Evolutionary conservation across 495 filamentous ascomycete genomes (phyloP).

Genomic region (Lentithecium fluviatile): DNA sequence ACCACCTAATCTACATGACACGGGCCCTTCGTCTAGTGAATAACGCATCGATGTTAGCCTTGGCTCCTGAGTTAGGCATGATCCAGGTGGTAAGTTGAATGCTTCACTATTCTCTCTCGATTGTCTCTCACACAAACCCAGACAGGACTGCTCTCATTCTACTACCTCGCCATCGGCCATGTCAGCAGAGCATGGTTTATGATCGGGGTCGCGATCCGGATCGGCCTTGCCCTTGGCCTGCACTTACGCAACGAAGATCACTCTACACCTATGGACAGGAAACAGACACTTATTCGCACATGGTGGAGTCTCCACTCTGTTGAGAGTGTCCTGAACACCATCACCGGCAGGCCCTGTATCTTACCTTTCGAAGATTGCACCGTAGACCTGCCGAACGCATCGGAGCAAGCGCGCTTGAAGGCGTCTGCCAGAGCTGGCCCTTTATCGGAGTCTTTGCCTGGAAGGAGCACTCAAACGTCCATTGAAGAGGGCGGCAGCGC

Average conservation of each 20-base stretch:
- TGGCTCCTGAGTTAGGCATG: neutral
- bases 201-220: constrained; percentile 11
- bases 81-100: constrained; percentile 3
- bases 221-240: constrained; percentile 9
- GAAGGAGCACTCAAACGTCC: neutral
- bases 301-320: constrained; percentile 22
- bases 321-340: constrained; percentile 3
- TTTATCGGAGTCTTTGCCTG: neutral
- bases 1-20: constrained; percentile 12
- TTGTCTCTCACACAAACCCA: neutral
- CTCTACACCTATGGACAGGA: neutral
- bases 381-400: neutral
- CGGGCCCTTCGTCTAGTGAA: constrained; percentile 6
- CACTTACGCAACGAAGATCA: constrained; percentile 17
- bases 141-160: constrained; percentile 16
- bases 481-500: no score
- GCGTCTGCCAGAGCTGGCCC: neutral
- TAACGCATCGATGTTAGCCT: neutral
- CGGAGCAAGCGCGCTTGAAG: neutral
- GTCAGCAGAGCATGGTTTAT: constrained; percentile 14
- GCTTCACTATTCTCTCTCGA: no score
- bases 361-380: constrained; percentile 8
- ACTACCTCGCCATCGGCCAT: constrained; percentile 21
- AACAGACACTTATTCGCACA: constrained; percentile 7
- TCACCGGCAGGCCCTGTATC: constrained; percentile 15